phyloP scores from a whole-genome alignment of 257 asterid genomes.

The Ophiorrhiza pumila region DNA sequence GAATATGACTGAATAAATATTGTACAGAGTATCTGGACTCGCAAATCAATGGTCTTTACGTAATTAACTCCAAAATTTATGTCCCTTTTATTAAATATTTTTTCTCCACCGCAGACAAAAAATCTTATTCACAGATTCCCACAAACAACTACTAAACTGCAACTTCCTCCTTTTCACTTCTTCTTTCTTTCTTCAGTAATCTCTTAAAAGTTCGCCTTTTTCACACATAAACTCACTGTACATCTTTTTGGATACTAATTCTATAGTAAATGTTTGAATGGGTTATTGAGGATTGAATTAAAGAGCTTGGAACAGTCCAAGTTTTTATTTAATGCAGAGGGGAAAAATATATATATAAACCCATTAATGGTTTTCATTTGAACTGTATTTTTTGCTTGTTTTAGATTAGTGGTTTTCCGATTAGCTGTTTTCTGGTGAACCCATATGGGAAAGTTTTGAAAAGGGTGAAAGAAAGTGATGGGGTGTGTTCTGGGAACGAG shows the following conservation, averaged over 20 bases:
- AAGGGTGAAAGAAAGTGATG: conserved; percentile 28
- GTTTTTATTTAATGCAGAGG: conserved; percentile 10
- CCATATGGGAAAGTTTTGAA: conserved; percentile 7
- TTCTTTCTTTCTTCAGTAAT: neutral
- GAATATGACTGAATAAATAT: too few species aligned
- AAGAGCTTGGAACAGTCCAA: neutral
- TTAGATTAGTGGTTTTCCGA: conserved; percentile 7
- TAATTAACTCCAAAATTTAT: neutral
- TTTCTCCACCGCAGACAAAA: neutral
- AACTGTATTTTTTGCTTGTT: neutral
- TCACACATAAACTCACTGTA: neutral
- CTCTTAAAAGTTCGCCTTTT: neutral
- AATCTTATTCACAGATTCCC: neutral
- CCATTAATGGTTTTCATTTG: conserved; percentile 4
- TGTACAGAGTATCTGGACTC: too few species aligned
- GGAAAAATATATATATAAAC: neutral
- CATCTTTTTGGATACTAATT: neutral
- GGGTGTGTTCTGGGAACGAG: conserved; percentile 56
- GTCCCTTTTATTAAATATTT: neutral
- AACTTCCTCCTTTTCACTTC: conserved; percentile 15
- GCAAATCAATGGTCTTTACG: neutral
- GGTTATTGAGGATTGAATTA: neutral
- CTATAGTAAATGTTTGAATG: neutral
- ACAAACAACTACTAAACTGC: conserved; percentile 19
- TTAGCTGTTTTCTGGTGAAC: neutral